Conservation (phyloP, 2,329 filamentous ascomycete genomes). For the Passalora sequoiae region DNA sequence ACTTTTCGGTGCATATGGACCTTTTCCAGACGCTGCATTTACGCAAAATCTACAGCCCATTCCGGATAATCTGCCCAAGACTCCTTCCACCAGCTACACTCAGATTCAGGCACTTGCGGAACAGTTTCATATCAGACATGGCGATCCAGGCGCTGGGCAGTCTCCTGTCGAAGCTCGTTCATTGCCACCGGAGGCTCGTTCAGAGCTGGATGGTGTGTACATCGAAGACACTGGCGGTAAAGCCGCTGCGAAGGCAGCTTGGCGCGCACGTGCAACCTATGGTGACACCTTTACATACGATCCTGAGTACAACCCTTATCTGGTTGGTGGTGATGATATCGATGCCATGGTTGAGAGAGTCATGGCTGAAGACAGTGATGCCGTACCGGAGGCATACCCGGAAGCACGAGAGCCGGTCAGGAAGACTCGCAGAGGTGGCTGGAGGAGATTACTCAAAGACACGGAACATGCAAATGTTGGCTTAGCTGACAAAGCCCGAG, state of each 20-base stretch:
- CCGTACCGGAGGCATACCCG: slow-evolving; percentile 3
- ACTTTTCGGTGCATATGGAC: background rate
- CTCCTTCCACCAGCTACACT: too few relatives aligned
- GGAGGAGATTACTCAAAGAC: slow-evolving; percentile 32
- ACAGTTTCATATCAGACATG: background rate
- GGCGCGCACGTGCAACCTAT: slow-evolving; percentile 1
- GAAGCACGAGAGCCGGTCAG: slow-evolving; percentile 16
- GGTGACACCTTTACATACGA: slow-evolving; percentile 3
- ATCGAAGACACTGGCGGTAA: slow-evolving; percentile 2
- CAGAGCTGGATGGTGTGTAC: background rate
- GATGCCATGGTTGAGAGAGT: slow-evolving; percentile 1
- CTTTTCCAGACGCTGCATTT: background rate
- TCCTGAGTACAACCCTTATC: slow-evolving; percentile 1
- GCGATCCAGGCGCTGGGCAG: background rate
- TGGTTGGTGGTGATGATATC: background rate
- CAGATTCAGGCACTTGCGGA: background rate
- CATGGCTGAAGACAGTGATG: background rate
- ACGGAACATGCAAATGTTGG: slow-evolving; percentile 30
- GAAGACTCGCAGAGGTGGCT: slow-evolving; percentile 25
- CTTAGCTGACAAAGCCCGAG: slow-evolving; percentile 6
- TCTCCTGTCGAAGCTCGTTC: too few relatives aligned
- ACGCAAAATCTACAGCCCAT: too few relatives aligned
- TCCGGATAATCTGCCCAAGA: too few relatives aligned
- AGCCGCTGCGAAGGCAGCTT: background rate
- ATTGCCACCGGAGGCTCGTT: background rate